phyloP scores from a whole-genome alignment of 495 filamentous ascomycete genomes.

The Clohesyomyces aquaticus region DNA sequence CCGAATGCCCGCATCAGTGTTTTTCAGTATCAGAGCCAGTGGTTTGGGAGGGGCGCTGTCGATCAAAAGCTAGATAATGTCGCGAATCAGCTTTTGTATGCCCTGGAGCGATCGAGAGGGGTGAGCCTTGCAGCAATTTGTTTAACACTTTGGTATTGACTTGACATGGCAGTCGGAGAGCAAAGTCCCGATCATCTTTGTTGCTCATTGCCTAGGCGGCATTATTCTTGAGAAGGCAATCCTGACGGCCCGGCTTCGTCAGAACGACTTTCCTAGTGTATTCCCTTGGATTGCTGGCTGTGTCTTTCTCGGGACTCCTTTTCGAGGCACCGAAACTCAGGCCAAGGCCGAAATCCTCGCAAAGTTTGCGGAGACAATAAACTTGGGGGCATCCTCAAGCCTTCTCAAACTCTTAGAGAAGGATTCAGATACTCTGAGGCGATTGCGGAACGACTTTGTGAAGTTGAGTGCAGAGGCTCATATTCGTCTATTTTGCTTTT shows the following conservation, averaged over 20 bases:
- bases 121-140: neutral
- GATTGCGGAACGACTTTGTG: slow-evolving; percentile 21
- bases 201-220: slow-evolving; percentile 25
- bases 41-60: slow-evolving; percentile 23
- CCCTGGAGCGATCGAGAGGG: slow-evolving; percentile 8
- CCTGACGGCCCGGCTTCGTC: slow-evolving; percentile 5
- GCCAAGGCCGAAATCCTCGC: slow-evolving; percentile 19
- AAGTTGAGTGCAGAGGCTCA: slow-evolving; percentile 7
- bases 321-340: slow-evolving; percentile 21
- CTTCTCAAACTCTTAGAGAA: slow-evolving; percentile 19
- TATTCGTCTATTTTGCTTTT: slow-evolving; percentile 26
- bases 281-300: slow-evolving; percentile 26
- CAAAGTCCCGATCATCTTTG: slow-evolving; percentile 28
- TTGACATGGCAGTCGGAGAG: neutral
- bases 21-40: slow-evolving; percentile 24
- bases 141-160: neutral
- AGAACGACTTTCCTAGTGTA: slow-evolving; percentile 21
- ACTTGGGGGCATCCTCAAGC: slow-evolving; percentile 7
- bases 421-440: slow-evolving; percentile 4
- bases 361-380: slow-evolving; percentile 10
- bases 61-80: slow-evolving; percentile 28
- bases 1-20: slow-evolving; percentile 27
- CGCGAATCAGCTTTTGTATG: slow-evolving; percentile 20
- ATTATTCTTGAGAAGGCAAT: slow-evolving; percentile 21
- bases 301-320: slow-evolving; percentile 30